Evolutionary conservation across 495 filamentous ascomycete species (phyloP), one percentile per base, ranked within the genome.

Genomic region (Penicillium daleae): DNA sequence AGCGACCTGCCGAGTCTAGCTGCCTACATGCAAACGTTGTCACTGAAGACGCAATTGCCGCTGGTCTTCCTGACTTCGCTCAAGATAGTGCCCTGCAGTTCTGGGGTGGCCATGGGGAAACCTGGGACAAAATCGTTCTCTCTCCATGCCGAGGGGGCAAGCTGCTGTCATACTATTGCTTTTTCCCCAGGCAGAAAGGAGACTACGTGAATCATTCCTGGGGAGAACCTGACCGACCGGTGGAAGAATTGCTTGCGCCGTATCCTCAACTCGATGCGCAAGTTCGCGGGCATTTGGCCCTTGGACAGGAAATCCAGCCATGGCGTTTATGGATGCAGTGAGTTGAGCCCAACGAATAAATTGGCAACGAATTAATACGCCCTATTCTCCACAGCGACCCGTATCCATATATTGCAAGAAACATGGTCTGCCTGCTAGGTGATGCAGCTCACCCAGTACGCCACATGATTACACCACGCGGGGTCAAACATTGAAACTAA

Each of bases 151-250:
- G 78, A 62, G 74, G 75, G 40, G 80, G 80, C 8, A 71, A 74
- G 22, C 65, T 82, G 7, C 71, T 80, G 2, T 80, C 78, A 0
- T 82, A 79, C 62, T 82, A 82, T 61, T 82, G 80, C 65, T 82
- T 82, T 72, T 82, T 81, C 63, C 74, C 80, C 0, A 69, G 77
- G 0, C 74, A 76, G 35, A 59, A 70, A 59, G 74, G 78, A 2
- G 80, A 82, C 58, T 78, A 71, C 52, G 60, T 71, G 10, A 72
- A 50, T 17, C 76, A 82, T 24, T 69, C 63, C n/a, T 82, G 80
- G 80, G 76, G 73, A 2, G 59, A 67, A 22, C 71, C 75, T 24
- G 69, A 69, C 15, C 71, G 58, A 3, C 68, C 76, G 0, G 71
- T 76, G 7, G 75, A 81, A 58, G 76, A 81, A 33, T 62, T 82